Evolutionary conservation across 2,329 filamentous ascomycete genomes (phyloP).

Genomic region (Xylaria sp.): DNA sequence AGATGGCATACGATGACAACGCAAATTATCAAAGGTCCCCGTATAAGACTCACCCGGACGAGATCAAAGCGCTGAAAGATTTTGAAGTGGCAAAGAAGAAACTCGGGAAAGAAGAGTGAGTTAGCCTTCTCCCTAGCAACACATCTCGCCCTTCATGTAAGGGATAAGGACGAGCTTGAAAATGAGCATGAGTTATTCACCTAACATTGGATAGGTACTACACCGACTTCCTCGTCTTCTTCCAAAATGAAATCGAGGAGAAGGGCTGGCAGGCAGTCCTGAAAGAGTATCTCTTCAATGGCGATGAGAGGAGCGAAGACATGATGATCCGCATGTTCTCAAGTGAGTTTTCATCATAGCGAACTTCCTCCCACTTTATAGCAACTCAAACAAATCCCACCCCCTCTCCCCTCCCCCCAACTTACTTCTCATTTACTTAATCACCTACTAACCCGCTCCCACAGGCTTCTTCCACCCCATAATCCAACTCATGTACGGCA

Average conservation of each 20-base stretch:
- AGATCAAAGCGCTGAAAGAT: conserved; percentile 68
- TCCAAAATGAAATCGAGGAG: conserved; percentile 75
- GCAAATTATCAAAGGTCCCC: conserved; percentile 71
- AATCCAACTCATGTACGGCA: conserved; percentile 85
- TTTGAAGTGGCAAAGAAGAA: conserved; percentile 66
- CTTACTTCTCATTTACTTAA: not conserved
- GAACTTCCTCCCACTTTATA: too few species aligned
- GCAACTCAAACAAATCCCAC: not conserved
- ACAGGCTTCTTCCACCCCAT: conserved; percentile 79
- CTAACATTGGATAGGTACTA: conserved; percentile 63
- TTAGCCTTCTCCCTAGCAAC: not conserved
- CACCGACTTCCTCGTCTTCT: conserved; percentile 80
- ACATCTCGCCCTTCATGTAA: not conserved
- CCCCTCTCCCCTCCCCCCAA: not conserved
- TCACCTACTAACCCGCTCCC: not conserved
- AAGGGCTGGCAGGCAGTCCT: conserved; percentile 72
- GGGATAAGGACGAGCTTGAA: not conserved
- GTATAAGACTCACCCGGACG: conserved; percentile 56
- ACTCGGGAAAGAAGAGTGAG: conserved; percentile 67
- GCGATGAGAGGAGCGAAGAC: conserved; percentile 72
- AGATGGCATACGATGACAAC: conserved; percentile 73
- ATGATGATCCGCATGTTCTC: conserved; percentile 76
- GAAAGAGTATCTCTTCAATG: conserved; percentile 74
- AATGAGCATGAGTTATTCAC: not conserved
- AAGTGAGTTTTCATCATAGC: conserved; percentile 54